Percentiles rank a stretch among this genome's conserved stretches.
phyloP scores from a whole-genome alignment of 2,329 filamentous ascomycete species.

The Fusarium armeniacum region DNA sequence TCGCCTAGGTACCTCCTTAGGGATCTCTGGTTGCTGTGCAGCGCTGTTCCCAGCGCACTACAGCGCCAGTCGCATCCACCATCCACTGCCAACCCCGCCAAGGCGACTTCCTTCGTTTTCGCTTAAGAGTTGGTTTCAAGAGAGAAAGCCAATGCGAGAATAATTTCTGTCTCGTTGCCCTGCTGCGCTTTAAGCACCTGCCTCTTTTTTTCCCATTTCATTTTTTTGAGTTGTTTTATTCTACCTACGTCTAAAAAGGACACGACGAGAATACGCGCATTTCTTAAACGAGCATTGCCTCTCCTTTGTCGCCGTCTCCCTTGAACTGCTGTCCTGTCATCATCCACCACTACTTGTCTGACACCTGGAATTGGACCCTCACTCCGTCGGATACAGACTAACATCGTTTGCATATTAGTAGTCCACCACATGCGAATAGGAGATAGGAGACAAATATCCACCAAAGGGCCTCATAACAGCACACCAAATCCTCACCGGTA shows the following conservation, averaged over 20 bases:
- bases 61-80: slow-evolving; percentile 22
- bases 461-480: slow-evolving; percentile 33
- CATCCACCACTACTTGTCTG: slow-evolving; percentile 29
- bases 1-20: slow-evolving; percentile 12
- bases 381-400: slow-evolving; percentile 35
- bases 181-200: slow-evolving; percentile 24
- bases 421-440: slow-evolving; percentile 19
- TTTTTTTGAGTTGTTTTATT: slow-evolving; percentile 3
- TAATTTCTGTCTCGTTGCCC: slow-evolving; percentile 20
- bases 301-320: slow-evolving; percentile 18
- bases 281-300: slow-evolving; percentile 4
- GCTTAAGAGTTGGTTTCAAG: slow-evolving; percentile 26
- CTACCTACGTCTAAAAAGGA: neutral
- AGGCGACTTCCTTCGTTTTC: slow-evolving; percentile 31
- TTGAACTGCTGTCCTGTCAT: slow-evolving; percentile 15
- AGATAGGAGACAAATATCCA: slow-evolving; percentile 32
- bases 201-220: slow-evolving; percentile 6
- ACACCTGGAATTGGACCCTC: slow-evolving; percentile 37
- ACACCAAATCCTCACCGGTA: slow-evolving; percentile 21
- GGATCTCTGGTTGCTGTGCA: slow-evolving; percentile 31
- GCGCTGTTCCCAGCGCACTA: slow-evolving; percentile 25
- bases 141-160: slow-evolving; percentile 32
- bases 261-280: slow-evolving; percentile 16
- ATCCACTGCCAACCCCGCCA: slow-evolving; percentile 5
- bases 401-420: slow-evolving; percentile 33